These are phyloP conservation scores for Triticum aestivum DNA, from an alignment of 176 grass and related monocot genomes.

Conservation along the genomic window DNA sequence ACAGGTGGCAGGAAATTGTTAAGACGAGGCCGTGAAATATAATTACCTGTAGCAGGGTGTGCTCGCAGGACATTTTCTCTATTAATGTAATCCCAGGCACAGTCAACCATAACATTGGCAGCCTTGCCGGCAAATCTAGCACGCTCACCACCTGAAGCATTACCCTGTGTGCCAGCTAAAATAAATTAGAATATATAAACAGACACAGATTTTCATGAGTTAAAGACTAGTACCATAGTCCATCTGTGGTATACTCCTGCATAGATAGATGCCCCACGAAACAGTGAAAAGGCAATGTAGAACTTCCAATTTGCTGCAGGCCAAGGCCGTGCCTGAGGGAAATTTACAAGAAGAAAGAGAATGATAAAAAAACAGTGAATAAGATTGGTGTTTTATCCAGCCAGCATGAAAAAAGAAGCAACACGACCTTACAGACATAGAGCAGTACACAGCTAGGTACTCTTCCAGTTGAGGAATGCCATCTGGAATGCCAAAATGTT, in stretches of 20 bases:
- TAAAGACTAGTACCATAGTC: conserved; percentile 66
- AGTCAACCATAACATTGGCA: conserved; percentile 66
- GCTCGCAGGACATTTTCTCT: conserved; percentile 53
- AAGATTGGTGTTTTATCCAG: background rate
- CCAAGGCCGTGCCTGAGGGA: conserved; percentile 72
- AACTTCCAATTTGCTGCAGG: conserved; percentile 88
- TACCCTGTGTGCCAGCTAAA: conserved; percentile 68
- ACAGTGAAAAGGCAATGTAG: conserved; percentile 86
- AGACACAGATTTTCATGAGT: conserved; percentile 15
- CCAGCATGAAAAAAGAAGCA: conserved; percentile 1
- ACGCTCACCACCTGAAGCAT: conserved; percentile 94
- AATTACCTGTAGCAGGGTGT: conserved; percentile 62
- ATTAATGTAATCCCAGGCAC: conserved; percentile 73
- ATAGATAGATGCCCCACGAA: conserved; percentile 84
- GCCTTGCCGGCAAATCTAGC: conserved; percentile 61
- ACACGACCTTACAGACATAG: conserved; percentile 57
- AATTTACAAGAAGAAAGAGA: conserved; percentile 5
- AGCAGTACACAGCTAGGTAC: conserved; percentile 83
- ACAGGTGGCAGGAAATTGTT: background rate
- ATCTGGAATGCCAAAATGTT: conserved; percentile 63
- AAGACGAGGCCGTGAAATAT: conserved; percentile 8
- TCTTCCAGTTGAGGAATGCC: conserved; percentile 86
- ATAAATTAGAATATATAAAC: conserved; percentile 34
- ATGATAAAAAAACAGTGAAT: background rate
- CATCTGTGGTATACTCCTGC: conserved; percentile 97